Conservation (phyloP, 129 eudicot genomes). For the Smallanthus sonchifolius region DNA sequence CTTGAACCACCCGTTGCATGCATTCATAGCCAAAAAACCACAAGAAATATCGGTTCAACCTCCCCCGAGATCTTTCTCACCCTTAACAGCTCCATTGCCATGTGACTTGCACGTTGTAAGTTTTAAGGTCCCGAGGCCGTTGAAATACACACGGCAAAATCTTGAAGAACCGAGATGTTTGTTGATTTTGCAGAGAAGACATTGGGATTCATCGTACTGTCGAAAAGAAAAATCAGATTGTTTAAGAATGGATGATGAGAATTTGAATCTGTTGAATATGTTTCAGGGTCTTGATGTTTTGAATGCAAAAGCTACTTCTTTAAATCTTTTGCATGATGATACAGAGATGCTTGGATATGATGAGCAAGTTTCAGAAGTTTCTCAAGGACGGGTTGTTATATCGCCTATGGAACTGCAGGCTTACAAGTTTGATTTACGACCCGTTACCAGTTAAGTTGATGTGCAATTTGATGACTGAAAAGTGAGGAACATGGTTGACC, state of each 20-base stretch:
- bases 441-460: constrained; percentile 17
- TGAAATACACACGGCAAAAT: constrained; percentile 62
- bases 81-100: constrained; percentile 73
- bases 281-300: constrained; percentile 68
- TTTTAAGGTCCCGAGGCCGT: constrained; percentile 81
- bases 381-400: constrained; percentile 70
- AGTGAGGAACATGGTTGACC: not conserved
- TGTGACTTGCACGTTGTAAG: constrained; percentile 85
- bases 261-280: constrained; percentile 64
- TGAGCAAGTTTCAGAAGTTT: constrained; percentile 54
- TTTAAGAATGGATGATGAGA: constrained; percentile 59
- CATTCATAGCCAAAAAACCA: constrained; percentile 70
- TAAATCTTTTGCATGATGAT: constrained; percentile 91
- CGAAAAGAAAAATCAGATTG: constrained; percentile 67
- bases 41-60: constrained; percentile 74
- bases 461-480: not conserved
- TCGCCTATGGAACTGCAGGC: constrained; percentile 96
- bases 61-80: constrained; percentile 85
- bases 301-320: constrained; percentile 68
- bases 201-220: constrained; percentile 85
- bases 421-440: constrained; percentile 68
- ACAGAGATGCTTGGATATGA: constrained; percentile 81
- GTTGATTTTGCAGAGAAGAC: constrained; percentile 60
- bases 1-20: constrained; percentile 75
- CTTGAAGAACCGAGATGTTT: constrained; percentile 51